Evolutionary conservation across 2,329 filamentous ascomycete genomes (phyloP), one percentile per base, ranked within the genome.

Genomic region (Aspergillus pseudoviridinutans): DNA sequence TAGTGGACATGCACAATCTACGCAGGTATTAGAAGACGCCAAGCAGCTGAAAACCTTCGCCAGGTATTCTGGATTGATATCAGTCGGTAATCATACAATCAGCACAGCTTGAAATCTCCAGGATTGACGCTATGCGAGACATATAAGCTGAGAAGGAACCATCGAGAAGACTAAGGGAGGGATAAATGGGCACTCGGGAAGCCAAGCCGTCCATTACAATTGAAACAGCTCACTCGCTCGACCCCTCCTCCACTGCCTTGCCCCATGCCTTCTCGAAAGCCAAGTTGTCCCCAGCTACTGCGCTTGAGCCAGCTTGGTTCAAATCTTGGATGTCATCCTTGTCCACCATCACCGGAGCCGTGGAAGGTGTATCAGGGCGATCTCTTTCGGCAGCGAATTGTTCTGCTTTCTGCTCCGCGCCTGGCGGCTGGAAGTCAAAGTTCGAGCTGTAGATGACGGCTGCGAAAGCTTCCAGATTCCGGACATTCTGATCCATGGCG

Each of bases 371-470:
- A 20, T 60, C 61, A 3, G 58, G 53, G 3, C 32, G 58, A n/a
- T 52, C 50, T 14, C 49, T 25, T 20, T 56, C 60, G 24, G 17
- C 60, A 14, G 59, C 56, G 27, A 58, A 22, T 47, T 55, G 42
- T 29, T 55, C 57, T 20, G 53, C 55, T 32, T 63, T 66, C 9
- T 58, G 50, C 10, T 54, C 68, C 14, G 68, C 60, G 22, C 66
- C 66, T 2, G 69, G 60, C 20, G 72, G 58, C 56, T 74, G 69
- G 4, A 71, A 63, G 50, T 78, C 74, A 55, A 79, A 75, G 60
- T 80, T 79, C 24, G 76, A 79, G 56, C 77, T 79, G 58, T 79
- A 80, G n/a, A 80, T 74, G 20, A 80, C 77, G 3, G 78, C 78
- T 0, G 78, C 78, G 63, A 80, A 80, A 1, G 77, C 76, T 56